A percentile compares a stretch with the other conserved stretches of the same genome.
phyloP scores from a whole-genome alignment of 2,329 filamentous ascomycete genomes.

The Aureobasidium sp. region DNA sequence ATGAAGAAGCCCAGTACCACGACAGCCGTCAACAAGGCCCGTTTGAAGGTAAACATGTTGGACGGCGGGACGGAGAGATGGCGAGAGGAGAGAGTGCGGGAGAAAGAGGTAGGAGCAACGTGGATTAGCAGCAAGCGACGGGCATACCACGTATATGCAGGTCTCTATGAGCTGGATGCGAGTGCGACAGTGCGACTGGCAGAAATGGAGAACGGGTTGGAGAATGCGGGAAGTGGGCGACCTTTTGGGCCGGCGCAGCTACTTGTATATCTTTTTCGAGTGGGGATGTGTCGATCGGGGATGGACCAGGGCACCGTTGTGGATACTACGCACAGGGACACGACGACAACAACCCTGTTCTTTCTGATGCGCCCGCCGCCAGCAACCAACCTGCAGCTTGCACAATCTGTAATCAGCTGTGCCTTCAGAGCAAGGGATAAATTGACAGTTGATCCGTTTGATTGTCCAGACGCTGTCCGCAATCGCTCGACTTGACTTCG shows the following conservation, averaged over 20 bases:
- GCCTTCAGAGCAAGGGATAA: not conserved
- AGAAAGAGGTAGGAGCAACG: not conserved
- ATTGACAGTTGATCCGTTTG: constrained; percentile 8
- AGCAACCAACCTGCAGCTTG: not conserved
- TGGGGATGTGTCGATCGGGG: constrained; percentile 10
- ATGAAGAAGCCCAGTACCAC: constrained; percentile 63
- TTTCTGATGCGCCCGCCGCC: not conserved
- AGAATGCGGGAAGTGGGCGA: not conserved
- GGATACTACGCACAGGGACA: constrained; percentile 7
- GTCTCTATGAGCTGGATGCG: constrained; percentile 9
- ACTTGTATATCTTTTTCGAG: constrained; percentile 4
- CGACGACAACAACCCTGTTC: constrained; percentile 9
- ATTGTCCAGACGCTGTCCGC: not conserved
- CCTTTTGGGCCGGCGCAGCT: not conserved
- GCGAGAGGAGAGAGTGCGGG: not conserved
- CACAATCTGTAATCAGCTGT: not conserved
- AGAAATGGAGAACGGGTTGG: not conserved
- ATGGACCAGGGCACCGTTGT: constrained; percentile 4
- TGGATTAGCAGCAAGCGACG: constrained; percentile 8
- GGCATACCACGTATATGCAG: constrained; percentile 10
- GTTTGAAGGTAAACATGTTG: constrained; percentile 69
- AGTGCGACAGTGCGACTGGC: not conserved
- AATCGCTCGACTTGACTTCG: not conserved
- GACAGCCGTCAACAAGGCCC: constrained; percentile 64
- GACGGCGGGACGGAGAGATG: not conserved